phyloP scores from a whole-genome alignment of 1,284 basidiomycete species.

The Bondarzewia mesenterica region DNA sequence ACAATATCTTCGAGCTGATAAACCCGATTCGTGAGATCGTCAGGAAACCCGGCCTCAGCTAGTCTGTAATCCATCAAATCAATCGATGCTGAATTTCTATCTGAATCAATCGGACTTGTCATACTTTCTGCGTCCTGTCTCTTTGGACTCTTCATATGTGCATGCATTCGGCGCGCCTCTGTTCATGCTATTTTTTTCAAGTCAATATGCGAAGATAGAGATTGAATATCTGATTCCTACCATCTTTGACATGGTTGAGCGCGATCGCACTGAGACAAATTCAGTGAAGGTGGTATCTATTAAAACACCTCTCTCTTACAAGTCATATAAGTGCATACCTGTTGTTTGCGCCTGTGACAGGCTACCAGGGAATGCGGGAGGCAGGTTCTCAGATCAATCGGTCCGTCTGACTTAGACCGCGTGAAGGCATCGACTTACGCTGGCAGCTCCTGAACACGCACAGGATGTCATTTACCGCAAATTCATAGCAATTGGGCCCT shows the following conservation, averaged over 20 bases:
- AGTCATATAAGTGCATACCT: constrained; percentile 9
- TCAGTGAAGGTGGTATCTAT: not conserved
- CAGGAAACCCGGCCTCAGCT: not conserved
- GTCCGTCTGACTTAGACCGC: not conserved
- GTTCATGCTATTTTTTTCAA: constrained; percentile 10
- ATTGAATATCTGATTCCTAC: constrained; percentile 6
- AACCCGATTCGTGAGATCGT: constrained; percentile 3
- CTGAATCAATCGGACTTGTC: not conserved
- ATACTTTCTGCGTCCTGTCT: constrained; percentile 9
- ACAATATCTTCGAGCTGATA: constrained; percentile 7
- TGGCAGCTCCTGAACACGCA: constrained; percentile 14
- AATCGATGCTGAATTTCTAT: not conserved
- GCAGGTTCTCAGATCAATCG: no score
- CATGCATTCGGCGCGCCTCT: constrained; percentile 13
- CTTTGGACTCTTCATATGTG: constrained; percentile 13
- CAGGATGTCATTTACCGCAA: not conserved
- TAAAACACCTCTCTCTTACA: not conserved
- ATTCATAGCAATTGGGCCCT: not conserved
- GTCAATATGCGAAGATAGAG: not conserved
- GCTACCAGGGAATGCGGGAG: constrained; percentile 7
- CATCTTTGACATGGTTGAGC: constrained; percentile 18
- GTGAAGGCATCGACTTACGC: constrained; percentile 9
- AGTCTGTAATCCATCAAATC: not conserved
- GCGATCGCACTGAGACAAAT: constrained; percentile 15
- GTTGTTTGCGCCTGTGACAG: constrained; percentile 19